These are phyloP conservation scores for Asterella californica DNA, from an alignment of 225 moss, liverwort and hornwort species.

Conservation along the genomic window DNA sequence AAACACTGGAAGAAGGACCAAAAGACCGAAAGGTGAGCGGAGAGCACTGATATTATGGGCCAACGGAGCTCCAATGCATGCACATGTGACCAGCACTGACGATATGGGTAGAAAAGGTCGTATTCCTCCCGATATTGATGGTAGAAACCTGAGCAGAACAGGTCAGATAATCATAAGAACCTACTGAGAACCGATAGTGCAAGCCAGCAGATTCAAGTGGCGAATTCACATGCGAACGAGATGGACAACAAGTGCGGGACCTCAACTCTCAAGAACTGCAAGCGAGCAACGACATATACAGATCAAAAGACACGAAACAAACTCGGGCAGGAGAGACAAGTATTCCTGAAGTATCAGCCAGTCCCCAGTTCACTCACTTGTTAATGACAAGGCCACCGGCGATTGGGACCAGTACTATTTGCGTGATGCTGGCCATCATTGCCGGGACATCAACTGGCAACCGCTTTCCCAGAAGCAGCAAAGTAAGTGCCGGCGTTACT, in stretches of 20 bases:
- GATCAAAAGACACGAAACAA: not conserved
- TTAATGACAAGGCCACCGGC: slow-evolving; percentile 70
- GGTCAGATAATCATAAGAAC: not conserved
- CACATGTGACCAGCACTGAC: slow-evolving; percentile 73
- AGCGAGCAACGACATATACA: not conserved
- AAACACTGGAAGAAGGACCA: slow-evolving; percentile 62
- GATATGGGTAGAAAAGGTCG: slow-evolving; percentile 62
- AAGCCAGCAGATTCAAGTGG: too few relatives aligned
- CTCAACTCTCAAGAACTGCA: too few relatives aligned
- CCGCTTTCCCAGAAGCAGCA: slow-evolving; percentile 64
- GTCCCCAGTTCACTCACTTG: slow-evolving; percentile 31
- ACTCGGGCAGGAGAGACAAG: too few relatives aligned
- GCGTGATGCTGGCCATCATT: slow-evolving; percentile 80
- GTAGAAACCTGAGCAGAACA: slow-evolving; percentile 26
- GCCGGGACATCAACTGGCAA: slow-evolving; percentile 73
- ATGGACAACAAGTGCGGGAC: not conserved
- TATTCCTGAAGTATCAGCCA: not conserved
- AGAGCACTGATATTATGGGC: slow-evolving; percentile 69
- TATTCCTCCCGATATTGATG: slow-evolving; percentile 48
- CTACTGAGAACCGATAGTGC: not conserved
- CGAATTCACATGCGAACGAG: not conserved
- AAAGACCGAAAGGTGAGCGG: slow-evolving; percentile 71
- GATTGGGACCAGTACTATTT: slow-evolving; percentile 75
- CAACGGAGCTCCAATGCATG: slow-evolving; percentile 80
- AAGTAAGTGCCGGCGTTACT: slow-evolving; percentile 71